A percentile compares a stretch with the other conserved stretches of the same genome.
phyloP scores from a whole-genome alignment of 805 yeast species.

The Maudiozyma saulgeensis region DNA sequence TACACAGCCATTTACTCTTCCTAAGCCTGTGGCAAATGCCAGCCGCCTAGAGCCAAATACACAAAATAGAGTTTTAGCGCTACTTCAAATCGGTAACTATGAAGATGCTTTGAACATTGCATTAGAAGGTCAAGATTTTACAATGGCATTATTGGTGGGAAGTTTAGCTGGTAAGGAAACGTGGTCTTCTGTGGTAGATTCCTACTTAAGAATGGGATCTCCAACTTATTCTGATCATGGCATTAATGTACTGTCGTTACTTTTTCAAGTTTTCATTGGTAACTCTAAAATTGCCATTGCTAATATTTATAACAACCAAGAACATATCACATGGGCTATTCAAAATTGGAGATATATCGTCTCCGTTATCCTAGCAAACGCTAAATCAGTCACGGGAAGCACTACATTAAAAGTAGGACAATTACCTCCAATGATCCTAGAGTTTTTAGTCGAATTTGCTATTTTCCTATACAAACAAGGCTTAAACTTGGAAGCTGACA shows the following conservation, averaged over 20 bases:
- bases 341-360: conserved; percentile 44
- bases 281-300: conserved; percentile 44
- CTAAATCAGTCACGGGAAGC: background rate
- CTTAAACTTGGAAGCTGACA: conserved; percentile 32
- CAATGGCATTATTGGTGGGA: conserved; percentile 65
- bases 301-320: conserved; percentile 34
- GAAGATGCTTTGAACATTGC: conserved; percentile 58
- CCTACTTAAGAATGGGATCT: conserved; percentile 42
- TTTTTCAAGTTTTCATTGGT: conserved; percentile 59
- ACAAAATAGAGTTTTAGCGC: conserved; percentile 26
- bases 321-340: conserved; percentile 40
- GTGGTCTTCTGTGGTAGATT: conserved; percentile 49
- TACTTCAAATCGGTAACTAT: conserved; percentile 53
- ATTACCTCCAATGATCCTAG: conserved; percentile 23
- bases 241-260: conserved; percentile 38
- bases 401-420: background rate
- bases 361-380: conserved; percentile 32
- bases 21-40: conserved; percentile 27
- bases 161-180: conserved; percentile 52
- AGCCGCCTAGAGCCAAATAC: conserved; percentile 30
- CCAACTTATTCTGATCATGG: conserved; percentile 27
- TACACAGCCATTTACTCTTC: conserved; percentile 12
- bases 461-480: conserved; percentile 34
- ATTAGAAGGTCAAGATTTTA: conserved; percentile 59
- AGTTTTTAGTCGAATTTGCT: conserved; percentile 45